Evolutionary conservation across 2,329 filamentous ascomycete genomes (phyloP), one percentile per base, ranked within the genome.

Genomic region (Cytospora paraplurivora): DNA sequence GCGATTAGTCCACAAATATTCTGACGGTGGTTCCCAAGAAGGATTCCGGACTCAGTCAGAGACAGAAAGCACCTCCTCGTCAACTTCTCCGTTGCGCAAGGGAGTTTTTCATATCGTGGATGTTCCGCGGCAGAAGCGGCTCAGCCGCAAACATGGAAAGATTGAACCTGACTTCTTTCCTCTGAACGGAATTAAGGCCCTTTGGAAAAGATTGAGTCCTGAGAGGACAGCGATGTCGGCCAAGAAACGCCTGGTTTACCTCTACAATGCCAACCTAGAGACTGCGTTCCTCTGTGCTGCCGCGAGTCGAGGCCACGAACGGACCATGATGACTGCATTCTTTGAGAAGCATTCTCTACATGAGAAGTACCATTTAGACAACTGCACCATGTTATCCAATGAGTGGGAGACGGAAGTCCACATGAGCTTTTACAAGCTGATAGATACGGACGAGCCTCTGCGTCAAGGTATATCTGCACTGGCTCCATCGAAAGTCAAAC

Each of bases 321-420:
- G 54, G 13, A 7, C 12, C 4, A 52, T 53, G 3, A 59, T 72
- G 4, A 53, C 51, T 0, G 50, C 55, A 0, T 73, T 73, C 54
- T 68, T 68, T 7, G 63, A 72, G 15, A 62, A 69, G 0, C 71
- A 74, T 52, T 60, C 53, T 1, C 62, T 47, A 4, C 56, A 62
- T 1, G 56, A 68, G 17, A 66, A 66, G 1, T 68, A 66, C 35
- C 66, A 72, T 44, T 68, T 69, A 33, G 73, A 74, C 34, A 66
- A 71, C 10, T 69, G 69, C 1, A 65, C 62, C 1, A 63, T 66
- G 19, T 32, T 63, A 0, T 7, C 63, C 21, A 75, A 75, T 41
- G 63, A 33, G 0, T 75, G 72, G 72, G 68, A 68, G 12, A 74
- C 72, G 0, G 72, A 74, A 51, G 50, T 74, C 4, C 71, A 74